Evolutionary conservation across 2,329 filamentous ascomycete species (phyloP).

Genomic region (Exophiala dermatitidis): DNA sequence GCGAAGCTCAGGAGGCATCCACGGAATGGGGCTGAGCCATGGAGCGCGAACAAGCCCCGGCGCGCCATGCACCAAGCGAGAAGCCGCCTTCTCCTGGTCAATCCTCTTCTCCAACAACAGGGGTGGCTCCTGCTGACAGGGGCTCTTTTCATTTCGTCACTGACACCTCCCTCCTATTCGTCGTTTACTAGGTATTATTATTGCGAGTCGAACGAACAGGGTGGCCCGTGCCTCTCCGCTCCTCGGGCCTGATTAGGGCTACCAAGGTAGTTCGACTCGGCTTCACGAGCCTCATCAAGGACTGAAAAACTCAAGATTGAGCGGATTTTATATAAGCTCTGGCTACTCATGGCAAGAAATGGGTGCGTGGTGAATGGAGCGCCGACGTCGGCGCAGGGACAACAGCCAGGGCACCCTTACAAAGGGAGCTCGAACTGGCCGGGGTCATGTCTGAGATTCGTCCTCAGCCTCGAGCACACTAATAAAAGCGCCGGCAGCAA

Average conservation of each 20-base stretch:
- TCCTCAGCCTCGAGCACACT: too few species aligned
- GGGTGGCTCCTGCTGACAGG: background rate
- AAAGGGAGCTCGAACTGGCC: too few species aligned
- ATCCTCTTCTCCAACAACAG: background rate
- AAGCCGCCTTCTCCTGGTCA: background rate
- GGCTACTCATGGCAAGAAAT: too few species aligned
- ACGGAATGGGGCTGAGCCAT: background rate
- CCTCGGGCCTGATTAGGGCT: background rate
- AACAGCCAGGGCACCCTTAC: too few species aligned
- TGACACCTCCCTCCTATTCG: background rate
- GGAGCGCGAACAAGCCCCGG: background rate
- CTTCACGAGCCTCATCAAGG: too few species aligned
- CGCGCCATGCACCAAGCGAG: background rate
- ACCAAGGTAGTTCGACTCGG: too few species aligned
- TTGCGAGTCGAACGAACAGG: background rate
- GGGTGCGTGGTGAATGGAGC: too few species aligned
- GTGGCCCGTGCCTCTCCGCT: background rate
- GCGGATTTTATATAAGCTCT: too few species aligned
- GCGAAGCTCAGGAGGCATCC: background rate
- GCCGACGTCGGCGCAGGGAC: too few species aligned
- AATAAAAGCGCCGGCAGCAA: too few species aligned
- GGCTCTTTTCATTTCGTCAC: background rate
- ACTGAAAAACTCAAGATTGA: too few species aligned
- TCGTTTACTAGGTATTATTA: background rate
- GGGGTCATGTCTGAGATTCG: too few species aligned